Percentiles rank a stretch among this genome's conserved stretches.
Conservation (phyloP, 1,284 basidiomycete genomes). For the Gomphus bonarii region DNA sequence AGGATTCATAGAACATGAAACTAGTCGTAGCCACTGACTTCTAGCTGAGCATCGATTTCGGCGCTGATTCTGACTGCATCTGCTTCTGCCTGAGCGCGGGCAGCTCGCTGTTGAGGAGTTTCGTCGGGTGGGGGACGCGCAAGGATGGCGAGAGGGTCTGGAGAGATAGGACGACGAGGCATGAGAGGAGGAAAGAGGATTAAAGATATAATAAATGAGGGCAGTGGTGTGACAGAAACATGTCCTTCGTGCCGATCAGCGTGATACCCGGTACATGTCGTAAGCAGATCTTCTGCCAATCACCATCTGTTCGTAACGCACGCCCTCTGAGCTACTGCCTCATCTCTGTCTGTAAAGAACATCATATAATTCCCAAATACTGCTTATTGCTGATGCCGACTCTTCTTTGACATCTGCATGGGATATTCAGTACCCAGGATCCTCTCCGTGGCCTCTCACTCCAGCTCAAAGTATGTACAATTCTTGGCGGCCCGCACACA, state of each 20-base stretch:
- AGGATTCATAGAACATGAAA: neutral
- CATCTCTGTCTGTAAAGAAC: neutral
- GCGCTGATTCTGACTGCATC: slow-evolving; percentile 51
- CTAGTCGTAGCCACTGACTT: neutral
- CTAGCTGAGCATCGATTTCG: slow-evolving; percentile 56
- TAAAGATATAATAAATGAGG: neutral
- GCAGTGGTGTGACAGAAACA: neutral
- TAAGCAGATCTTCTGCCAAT: neutral
- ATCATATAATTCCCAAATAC: slow-evolving; percentile 4
- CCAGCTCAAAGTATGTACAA: no score
- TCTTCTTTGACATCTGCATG: neutral
- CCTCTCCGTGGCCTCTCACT: neutral
- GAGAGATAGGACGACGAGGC: slow-evolving; percentile 9
- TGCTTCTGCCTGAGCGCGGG: slow-evolving; percentile 44
- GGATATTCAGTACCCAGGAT: neutral
- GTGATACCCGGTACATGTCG: slow-evolving; percentile 1
- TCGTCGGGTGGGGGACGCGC: slow-evolving; percentile 52
- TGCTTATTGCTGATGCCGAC: slow-evolving; percentile 3
- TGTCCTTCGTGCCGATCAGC: neutral
- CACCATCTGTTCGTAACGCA: neutral
- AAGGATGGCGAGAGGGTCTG: slow-evolving; percentile 46
- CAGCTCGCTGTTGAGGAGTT: slow-evolving; percentile 37
- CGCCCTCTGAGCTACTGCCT: neutral
- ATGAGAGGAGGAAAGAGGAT: neutral
- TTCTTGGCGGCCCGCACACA: no score